Percentiles rank a stretch among this genome's conserved stretches.
Evolutionary conservation across 2,329 filamentous ascomycete species (phyloP).

Genomic region (Arthrobotrys iridis): DNA sequence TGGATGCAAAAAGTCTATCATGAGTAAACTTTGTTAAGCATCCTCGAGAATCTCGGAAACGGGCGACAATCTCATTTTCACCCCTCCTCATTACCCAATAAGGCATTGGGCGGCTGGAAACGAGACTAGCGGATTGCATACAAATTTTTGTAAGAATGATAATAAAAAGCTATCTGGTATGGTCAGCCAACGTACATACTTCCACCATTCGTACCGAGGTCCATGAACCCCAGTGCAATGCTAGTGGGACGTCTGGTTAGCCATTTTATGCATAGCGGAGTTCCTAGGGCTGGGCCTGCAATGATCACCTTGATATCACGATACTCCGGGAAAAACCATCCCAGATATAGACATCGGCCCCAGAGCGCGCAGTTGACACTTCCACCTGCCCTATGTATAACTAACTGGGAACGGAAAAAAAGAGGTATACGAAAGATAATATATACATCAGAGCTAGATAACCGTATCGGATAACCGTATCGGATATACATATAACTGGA

Average conservation of each 20-base stretch:
- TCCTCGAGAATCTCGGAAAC: background rate
- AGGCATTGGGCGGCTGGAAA: too few species aligned
- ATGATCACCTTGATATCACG: conserved; percentile 10
- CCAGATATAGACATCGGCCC: background rate
- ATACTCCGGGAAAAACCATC: background rate
- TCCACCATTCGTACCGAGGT: too few species aligned
- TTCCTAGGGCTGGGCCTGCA: background rate
- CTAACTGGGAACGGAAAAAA: too few species aligned
- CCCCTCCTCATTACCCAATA: too few species aligned
- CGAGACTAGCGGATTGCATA: too few species aligned
- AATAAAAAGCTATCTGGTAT: background rate
- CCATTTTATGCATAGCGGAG: too few species aligned
- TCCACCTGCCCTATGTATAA: conserved; percentile 1
- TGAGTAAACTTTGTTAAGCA: background rate
- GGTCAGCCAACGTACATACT: too few species aligned
- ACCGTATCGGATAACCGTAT: background rate
- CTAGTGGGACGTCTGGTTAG: too few species aligned
- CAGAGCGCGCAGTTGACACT: conserved; percentile 2
- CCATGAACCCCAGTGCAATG: too few species aligned
- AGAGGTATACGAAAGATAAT: background rate
- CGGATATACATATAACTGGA: too few species aligned
- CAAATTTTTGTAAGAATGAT: background rate
- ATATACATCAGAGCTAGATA: background rate
- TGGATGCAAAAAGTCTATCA: background rate
- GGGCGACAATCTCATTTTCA: conserved; percentile 17